Base-by-base conservation (phyloP, 257 asterid species). In the Echites panduratus region DNA sequence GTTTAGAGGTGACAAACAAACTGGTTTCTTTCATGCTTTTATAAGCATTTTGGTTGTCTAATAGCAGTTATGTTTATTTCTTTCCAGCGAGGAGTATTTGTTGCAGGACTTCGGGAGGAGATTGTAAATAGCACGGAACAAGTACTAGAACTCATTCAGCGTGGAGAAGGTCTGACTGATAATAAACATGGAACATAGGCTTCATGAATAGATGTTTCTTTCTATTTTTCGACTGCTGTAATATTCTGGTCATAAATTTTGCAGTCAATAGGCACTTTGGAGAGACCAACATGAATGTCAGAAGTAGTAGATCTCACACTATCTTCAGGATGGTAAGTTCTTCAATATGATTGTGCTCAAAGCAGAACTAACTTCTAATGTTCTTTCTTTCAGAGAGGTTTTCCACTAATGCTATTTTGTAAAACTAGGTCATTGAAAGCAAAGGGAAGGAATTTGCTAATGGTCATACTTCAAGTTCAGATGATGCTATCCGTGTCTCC, bases 261-360 rank as follows among this genome's bases (percentile, higher is more conserved):
- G 88, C 96, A 92, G 99, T 82, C 68, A 90, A 90, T 81, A 87
- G 98, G 85, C 99, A 95, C 79, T 95, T 95, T 80, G 99, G 99
- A 71, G 97, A 92, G 67, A 95, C 99, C 41, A 95, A 90, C 86
- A 92, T 95, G 99, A 95, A 95, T 84, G 95, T 90, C 67, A 90
- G 95, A 70, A 95, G 99, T 82, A 90, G 98, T 75, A 82, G 99
- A 84, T 95, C 98, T 49, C 99, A 95, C 84, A 89, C 98, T 68
- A 88, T 95, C 68, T 95, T 95, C 85, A 85, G 99, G 84, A 95
- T 95, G 99, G 99, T 95, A 87, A 67, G 78, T 44, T 69, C 73
- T 57, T 72, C 47, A 71, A 52, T 4, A 26, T 67, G 66, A 59
- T 43, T 74, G 76, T 69, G 57, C 75, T 75, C 20, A 62, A 56